Evolutionary conservation across 805 yeast species (phyloP).

Genomic region (Yamadazyma akitaensis): DNA sequence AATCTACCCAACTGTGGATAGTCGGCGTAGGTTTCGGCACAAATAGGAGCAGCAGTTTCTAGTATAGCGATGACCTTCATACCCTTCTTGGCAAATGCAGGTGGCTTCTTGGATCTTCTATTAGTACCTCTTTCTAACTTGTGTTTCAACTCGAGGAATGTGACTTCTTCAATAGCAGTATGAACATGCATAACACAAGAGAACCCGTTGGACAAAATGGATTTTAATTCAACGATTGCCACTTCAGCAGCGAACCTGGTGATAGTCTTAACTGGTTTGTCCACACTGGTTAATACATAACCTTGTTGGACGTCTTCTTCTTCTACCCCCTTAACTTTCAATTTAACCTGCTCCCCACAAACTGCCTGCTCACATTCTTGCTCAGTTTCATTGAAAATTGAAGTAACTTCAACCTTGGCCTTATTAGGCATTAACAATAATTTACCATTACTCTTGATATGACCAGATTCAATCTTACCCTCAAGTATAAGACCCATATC

Average conservation of each 20-base stretch:
- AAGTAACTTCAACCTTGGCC: conserved; percentile 73
- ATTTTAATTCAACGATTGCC: conserved; percentile 93
- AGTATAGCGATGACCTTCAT: conserved; percentile 95
- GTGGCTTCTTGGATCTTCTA: conserved; percentile 93
- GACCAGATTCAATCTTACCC: conserved; percentile 97
- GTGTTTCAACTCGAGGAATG: conserved; percentile 76
- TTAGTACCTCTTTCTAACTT: conserved; percentile 95
- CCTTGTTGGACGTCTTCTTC: conserved; percentile 95
- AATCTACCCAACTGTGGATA: conserved; percentile 97
- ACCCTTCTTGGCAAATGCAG: conserved; percentile 98
- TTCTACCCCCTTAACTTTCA: conserved; percentile 91
- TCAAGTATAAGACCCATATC: conserved; percentile 97
- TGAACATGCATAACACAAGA: conserved; percentile 99
- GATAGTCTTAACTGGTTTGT: conserved; percentile 87
- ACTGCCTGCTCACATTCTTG: conserved; percentile 84
- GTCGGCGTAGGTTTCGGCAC: conserved; percentile 88
- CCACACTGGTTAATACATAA: conserved; percentile 81
- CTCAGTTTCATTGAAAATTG: conserved; percentile 93
- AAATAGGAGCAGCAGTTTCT: conserved; percentile 82
- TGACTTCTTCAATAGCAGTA: conserved; percentile 96
- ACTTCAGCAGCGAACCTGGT: conserved; percentile 92
- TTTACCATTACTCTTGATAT: conserved; percentile 71
- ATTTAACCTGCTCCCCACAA: conserved; percentile 96
- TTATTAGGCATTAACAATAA: conserved; percentile 93
- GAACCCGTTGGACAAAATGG: conserved; percentile 91